phyloP scores from a whole-genome alignment of 2,329 filamentous ascomycete genomes.

The Botrytis aclada region DNA sequence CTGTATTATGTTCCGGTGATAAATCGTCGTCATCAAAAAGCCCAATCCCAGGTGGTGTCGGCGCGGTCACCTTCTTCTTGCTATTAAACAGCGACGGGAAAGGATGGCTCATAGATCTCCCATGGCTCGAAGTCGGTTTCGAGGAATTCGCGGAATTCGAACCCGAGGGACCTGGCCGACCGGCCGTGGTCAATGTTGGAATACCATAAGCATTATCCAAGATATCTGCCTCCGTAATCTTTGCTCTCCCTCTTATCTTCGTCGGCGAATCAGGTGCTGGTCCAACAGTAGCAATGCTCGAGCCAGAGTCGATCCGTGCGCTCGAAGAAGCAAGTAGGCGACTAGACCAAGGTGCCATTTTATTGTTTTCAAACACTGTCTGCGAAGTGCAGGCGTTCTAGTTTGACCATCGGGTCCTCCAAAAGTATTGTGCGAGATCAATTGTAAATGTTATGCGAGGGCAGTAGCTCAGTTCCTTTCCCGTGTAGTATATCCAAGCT shows the following conservation, averaged over 20 bases:
- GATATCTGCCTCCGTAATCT: constrained; percentile 36
- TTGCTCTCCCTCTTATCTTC: constrained; percentile 18
- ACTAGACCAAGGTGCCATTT: constrained; percentile 38
- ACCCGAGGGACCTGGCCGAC: constrained; percentile 19
- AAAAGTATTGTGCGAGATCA: constrained; percentile 20
- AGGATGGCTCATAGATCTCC: constrained; percentile 70
- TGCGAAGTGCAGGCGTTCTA: constrained; percentile 17
- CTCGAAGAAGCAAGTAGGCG: constrained; percentile 34
- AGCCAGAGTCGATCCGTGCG: constrained; percentile 29
- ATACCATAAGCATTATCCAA: constrained; percentile 37
- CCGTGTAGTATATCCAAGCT: constrained; percentile 10
- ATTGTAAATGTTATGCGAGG: constrained; percentile 22
- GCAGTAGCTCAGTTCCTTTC: constrained; percentile 10
- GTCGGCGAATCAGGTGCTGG: constrained; percentile 12
- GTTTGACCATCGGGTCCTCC: constrained; percentile 13
- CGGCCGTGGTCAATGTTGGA: constrained; percentile 26
- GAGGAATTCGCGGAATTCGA: constrained; percentile 18
- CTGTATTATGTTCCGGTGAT: constrained; percentile 24
- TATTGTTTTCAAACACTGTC: constrained; percentile 15
- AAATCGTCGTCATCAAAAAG: background rate
- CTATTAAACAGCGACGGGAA: constrained; percentile 68
- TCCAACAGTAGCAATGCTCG: constrained; percentile 8
- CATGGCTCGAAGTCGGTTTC: constrained; percentile 20
- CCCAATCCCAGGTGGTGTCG: constrained; percentile 23
- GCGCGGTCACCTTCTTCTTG: constrained; percentile 50